Conservation (phyloP, 163 green algal genomes). For the Chlamydomonas reinhardtii region DNA sequence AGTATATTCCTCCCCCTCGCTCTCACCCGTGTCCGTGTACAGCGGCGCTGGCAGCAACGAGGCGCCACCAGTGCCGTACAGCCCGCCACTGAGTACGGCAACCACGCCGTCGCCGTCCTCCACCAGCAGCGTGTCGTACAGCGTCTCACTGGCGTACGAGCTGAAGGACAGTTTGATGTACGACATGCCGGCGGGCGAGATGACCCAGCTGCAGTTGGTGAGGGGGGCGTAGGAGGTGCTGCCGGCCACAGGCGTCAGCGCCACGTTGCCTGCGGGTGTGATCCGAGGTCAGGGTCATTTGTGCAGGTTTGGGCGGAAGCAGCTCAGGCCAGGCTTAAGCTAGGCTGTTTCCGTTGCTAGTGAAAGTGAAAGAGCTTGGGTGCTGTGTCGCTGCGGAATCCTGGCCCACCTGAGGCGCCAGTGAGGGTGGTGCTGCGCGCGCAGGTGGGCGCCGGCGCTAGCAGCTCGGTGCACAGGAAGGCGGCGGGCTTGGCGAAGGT, state of each 20-base stretch:
- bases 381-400: no score
- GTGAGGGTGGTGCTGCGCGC: not conserved
- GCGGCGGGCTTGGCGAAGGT: not conserved
- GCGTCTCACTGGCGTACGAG: not conserved
- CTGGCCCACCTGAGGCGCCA: not conserved
- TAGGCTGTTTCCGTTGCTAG: no score
- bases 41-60: not conserved
- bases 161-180: slow-evolving; percentile 21
- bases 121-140: slow-evolving; percentile 47
- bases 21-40: slow-evolving; percentile 17
- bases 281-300: not conserved
- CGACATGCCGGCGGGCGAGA: slow-evolving; percentile 17
- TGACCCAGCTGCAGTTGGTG: slow-evolving; percentile 22
- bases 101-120: slow-evolving; percentile 35
- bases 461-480: slow-evolving; percentile 33
- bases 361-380: no score
- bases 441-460: not conserved
- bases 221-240: slow-evolving; percentile 25
- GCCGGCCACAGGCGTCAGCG: not conserved
- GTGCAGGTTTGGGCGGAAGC: no score
- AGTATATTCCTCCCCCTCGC: no score
- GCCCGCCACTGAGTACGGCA: not conserved
- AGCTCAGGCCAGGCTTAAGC: no score
- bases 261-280: slow-evolving; percentile 29
- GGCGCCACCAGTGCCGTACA: not conserved